Conservation (phyloP, 257 asterid species). For the Solanum virginianum region DNA sequence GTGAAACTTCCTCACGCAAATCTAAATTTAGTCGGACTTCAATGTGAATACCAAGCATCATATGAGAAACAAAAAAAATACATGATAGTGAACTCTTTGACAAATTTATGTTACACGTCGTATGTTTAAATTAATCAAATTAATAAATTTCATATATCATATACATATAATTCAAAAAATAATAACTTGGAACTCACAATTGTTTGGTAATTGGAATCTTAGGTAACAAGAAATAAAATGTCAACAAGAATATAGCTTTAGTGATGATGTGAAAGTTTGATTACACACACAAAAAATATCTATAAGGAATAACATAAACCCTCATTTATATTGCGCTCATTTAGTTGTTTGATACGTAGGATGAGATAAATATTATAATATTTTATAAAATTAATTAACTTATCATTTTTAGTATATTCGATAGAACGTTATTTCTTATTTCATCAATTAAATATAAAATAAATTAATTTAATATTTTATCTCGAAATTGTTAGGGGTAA, state of each 20-base stretch:
- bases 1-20: fast-evolving
- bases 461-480: too few species aligned
- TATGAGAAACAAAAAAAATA: too few species aligned
- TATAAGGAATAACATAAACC: neutral
- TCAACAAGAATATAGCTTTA: neutral
- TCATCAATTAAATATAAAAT: too few species aligned
- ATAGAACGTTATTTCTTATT: neutral
- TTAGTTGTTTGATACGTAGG: too few species aligned
- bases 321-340: neutral
- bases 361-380: neutral
- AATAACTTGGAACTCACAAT: neutral
- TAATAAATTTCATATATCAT: neutral
- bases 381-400: neutral
- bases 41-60: too few species aligned
- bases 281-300: neutral
- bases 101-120: too few species aligned
- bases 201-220: neutral
- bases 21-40: too few species aligned
- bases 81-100: too few species aligned
- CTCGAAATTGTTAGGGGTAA: too few species aligned
- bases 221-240: neutral
- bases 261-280: neutral
- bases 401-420: neutral
- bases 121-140: neutral
- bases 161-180: neutral